These are phyloP conservation scores for Candida khao-thaluensis DNA, from an alignment of 805 yeast species.

Conservation along the genomic window DNA sequence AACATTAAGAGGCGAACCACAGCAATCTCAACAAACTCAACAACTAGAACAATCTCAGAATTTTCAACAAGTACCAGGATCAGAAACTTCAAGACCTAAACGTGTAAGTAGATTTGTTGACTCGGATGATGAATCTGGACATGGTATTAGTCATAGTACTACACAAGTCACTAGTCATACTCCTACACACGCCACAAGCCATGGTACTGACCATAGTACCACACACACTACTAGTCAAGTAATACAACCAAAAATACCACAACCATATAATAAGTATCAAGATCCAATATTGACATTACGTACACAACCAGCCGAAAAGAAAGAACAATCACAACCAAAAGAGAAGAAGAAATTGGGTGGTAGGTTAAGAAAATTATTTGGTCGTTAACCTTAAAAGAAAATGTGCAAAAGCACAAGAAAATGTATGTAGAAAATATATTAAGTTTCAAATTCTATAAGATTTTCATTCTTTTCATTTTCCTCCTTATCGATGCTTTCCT, in stretches of 20 bases:
- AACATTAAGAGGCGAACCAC: conserved; percentile 11
- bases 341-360: conserved; percentile 39
- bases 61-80: not conserved
- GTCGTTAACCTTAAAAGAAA: conserved; percentile 18
- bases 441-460: conserved; percentile 47
- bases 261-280: conserved; percentile 3
- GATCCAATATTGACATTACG: conserved; percentile 8
- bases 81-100: not conserved
- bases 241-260: not conserved
- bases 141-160: not conserved
- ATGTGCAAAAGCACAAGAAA: too few species aligned
- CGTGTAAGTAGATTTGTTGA: conserved; percentile 54
- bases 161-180: not conserved
- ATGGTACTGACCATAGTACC: not conserved
- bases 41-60: conserved; percentile 9
- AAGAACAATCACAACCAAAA: conserved; percentile 15
- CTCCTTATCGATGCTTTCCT: not conserved
- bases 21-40: conserved; percentile 4
- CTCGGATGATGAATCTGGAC: conserved; percentile 54
- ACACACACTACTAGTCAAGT: not conserved
- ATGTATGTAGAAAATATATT: not conserved
- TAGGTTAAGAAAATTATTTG: conserved; percentile 40
- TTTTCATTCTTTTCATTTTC: conserved; percentile 17
- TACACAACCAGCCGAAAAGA: conserved; percentile 6
- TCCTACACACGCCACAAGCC: not conserved